Base-by-base conservation (phyloP, 495 filamentous ascomycete species). In the Xylaria telfairii region DNA sequence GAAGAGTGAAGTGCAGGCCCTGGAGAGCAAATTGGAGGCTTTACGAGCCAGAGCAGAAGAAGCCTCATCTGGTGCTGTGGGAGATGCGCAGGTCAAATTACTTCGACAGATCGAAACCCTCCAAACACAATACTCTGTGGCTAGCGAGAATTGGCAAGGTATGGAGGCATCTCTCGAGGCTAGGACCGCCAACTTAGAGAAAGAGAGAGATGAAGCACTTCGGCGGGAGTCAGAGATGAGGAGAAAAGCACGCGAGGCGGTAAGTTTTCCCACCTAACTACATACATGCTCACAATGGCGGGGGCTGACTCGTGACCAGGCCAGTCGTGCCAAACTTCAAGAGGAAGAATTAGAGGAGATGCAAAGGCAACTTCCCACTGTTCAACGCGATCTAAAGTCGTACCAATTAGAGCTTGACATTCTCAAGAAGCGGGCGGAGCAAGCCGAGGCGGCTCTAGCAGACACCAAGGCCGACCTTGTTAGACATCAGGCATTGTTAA, bases 131-230 rank as follows among this genome's bases (percentile, higher is more conserved):
- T 97, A 99, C 79, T 91, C 93, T 0, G 89, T 94, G 62, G 96
- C 96, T 3, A 95, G 92, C 71, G 94, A 97, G 74, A 99, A 98
- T 78, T 99, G 96, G 96, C 94, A 98, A 70, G 92, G 94, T 0
- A 92, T 98, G 57, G 95, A 99, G 73, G 88, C 92, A 15, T 94
- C 92, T 0, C 81, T 98, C 56, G 85, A 93, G 44, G 86, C 91
- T 26, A 86, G 94, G 56, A 85, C 96, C 34, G 85, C 89, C 1
- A 90, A 83, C 65, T 83, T 97, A 12, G 96, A 99, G 77, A 94
- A 90, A 76, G 96, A 99, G 75, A 84, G 94, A 54, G 95, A 98
- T 75, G 95, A 98, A 71, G 83, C 91, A 32, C 81, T 88, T n/a
- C 90, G 90, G 71, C 90, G 92, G 70, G 96, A 99, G 81, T 89